A percentile compares a stretch with the other conserved stretches of the same genome.
phyloP scores from a whole-genome alignment of 139 green algal genomes.

The Chlamydomonas incerta region DNA sequence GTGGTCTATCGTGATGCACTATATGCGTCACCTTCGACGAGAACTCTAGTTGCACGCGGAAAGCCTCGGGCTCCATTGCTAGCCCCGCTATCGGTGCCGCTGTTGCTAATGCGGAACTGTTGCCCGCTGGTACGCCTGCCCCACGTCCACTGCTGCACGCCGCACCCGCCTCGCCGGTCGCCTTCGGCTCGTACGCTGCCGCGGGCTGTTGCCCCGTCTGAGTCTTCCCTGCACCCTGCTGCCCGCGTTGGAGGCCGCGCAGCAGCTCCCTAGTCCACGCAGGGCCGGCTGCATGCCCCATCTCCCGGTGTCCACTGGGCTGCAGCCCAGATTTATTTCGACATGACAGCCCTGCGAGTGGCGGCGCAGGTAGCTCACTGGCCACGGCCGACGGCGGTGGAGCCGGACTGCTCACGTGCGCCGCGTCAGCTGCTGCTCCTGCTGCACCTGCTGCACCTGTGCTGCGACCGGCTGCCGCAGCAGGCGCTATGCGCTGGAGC shows the following conservation, averaged over 20 bases:
- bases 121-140: too few relatives aligned
- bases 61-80: too few relatives aligned
- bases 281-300: slow-evolving; percentile 28
- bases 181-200: background rate
- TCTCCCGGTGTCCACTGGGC: background rate
- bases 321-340: too few relatives aligned
- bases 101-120: too few relatives aligned
- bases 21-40: too few relatives aligned
- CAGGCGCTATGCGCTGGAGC: slow-evolving; percentile 30
- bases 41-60: too few relatives aligned
- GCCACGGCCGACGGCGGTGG: background rate
- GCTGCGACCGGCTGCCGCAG: background rate
- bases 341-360: too few relatives aligned
- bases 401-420: background rate
- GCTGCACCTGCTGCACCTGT: background rate
- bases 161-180: too few relatives aligned
- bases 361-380: too few relatives aligned
- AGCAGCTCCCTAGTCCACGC: slow-evolving; percentile 30
- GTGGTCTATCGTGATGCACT: too few relatives aligned
- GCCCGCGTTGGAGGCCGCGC: background rate
- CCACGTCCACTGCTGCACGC: too few relatives aligned
- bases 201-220: background rate
- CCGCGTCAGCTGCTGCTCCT: background rate
- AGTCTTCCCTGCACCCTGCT: background rate
- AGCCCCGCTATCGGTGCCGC: too few relatives aligned